phyloP scores from a whole-genome alignment of 345 rosid species.

The Camelina hispida region DNA sequence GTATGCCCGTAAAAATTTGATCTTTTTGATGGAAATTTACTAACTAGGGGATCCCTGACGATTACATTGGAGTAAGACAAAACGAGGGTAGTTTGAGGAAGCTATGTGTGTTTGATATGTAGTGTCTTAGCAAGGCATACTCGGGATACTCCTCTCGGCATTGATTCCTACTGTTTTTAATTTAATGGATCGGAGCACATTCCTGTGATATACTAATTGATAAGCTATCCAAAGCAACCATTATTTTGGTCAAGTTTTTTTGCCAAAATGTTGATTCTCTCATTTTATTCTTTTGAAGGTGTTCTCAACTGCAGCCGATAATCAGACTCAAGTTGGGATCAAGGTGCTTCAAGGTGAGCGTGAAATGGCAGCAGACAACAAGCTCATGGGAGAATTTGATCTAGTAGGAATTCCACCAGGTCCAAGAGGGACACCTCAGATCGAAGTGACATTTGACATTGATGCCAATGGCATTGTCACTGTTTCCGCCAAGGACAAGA shows the following conservation, averaged over 20 bases:
- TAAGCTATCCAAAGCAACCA: background rate
- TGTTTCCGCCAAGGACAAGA: slow-evolving; percentile 88
- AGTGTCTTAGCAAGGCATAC: slow-evolving; percentile 3
- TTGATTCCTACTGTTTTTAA: background rate
- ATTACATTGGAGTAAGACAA: background rate
- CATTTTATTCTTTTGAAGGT: slow-evolving; percentile 47
- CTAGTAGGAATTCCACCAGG: slow-evolving; percentile 91
- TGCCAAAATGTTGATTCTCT: slow-evolving; percentile 6
- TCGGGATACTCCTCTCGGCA: slow-evolving; percentile 7
- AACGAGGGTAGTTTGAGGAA: background rate
- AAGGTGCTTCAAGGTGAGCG: slow-evolving; percentile 94
- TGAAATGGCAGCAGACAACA: slow-evolving; percentile 91
- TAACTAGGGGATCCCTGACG: background rate
- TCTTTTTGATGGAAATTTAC: background rate
- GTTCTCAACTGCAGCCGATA: slow-evolving; percentile 93
- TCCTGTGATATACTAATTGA: background rate
- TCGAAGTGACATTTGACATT: slow-evolving; percentile 88
- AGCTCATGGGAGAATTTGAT: slow-evolving; percentile 78
- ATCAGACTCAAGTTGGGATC: slow-evolving; percentile 86
- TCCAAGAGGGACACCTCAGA: slow-evolving; percentile 85
- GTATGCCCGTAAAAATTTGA: slow-evolving; percentile 41
- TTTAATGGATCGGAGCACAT: background rate
- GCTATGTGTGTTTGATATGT: background rate
- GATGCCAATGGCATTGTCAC: slow-evolving; percentile 94
- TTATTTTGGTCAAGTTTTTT: slow-evolving; percentile 6